Evolutionary conservation across 208 protist genomes (phyloP), one percentile per base, ranked within the genome.

Genomic region (Wallacemonas rigidus): DNA sequence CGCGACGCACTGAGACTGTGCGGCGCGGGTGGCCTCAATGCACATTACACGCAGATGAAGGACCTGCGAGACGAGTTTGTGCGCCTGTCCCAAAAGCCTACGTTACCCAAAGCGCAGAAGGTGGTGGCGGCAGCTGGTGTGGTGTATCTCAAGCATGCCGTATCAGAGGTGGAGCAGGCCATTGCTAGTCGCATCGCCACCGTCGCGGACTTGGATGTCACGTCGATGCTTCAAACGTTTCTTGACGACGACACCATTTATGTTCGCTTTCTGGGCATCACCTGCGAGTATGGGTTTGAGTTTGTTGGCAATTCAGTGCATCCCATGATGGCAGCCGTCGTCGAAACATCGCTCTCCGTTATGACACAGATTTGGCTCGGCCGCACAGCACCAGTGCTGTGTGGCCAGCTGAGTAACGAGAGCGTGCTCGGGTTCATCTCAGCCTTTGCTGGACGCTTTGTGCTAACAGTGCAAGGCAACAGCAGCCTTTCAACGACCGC

Each of bases 161-260:
- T 77, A 41, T 55, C 69, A 26, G 92, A 97, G 63, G 77, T 90
- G 17, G 65, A 80, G 54, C 68, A 81, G 2, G 81, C 78, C 43
- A 65, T 86, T 12, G 79, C 82, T 63, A 79, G 79, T 56, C 77
- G 76, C 17, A 71, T 97, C 43, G 61, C 72, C 26, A 85, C 71
- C 65, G 41, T 83, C 47, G 65, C 80, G 2, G 88, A 95, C 56
- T 71, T 97, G 54, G 82, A 95, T 50, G 77, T 60, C 48, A 93
- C 91, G 3, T 36, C 71, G 2, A 85, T 95, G 73, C n/a, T 95
- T 50, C 88, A 94, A 61, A 97, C 92, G 50, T 83, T 85, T 38
- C 73, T 93, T 48, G 78, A 76, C 3, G 81, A 83, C 1, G 79
- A 81, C 47, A 75, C 76, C 65, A 89, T 94, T 70, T 50, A 45